Evolutionary conservation across 2,329 filamentous ascomycete species (phyloP), one percentile per base, ranked within the genome.

Genomic region (Diatrype stigma): DNA sequence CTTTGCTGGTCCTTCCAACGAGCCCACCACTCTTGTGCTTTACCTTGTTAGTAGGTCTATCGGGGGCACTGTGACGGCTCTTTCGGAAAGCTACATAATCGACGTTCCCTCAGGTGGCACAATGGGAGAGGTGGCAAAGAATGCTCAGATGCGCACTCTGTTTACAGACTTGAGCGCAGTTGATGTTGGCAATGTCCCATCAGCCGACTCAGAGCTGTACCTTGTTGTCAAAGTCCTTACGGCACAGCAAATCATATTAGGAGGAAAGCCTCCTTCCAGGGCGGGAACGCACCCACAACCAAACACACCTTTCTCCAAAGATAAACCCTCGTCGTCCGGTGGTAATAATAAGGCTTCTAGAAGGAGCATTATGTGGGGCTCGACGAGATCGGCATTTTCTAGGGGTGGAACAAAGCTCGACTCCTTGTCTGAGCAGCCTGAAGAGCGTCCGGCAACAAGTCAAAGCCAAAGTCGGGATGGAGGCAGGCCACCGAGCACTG

Each of bases 81-180:
- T 97, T 1, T 95, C 91, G 2, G 94, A 99, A 69, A 87, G 82
- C 46, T 96, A 90, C 69, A 81, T 82, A 16, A 81, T 96, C 48
- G 85, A 92, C 49, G 79, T 96, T 14, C 86, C 89, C 0, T 75
- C 89, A 0, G 86, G 86, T 28, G 89, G 90, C 50, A 81, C 82
- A 19, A 82, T 92, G 55, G 79, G 84, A 12, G 82, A 80, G 53
- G 72, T 89, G 46, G 72, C 80, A 10, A 80, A 84, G 48, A 81
- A 82, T 56, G 79, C 82, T 21, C 86, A 86, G 63, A 82, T 92
- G 65, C 90, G 87, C 63, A 95, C 91, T 0, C 77, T 99, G 2
- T 96, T 97, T 60, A 86, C 90, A 2, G 91, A 97, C 62, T 74
- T 99, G 17, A 90, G 85, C 37, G 81, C 89, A 1, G 80, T 85